Percentiles rank a stretch among this genome's conserved stretches.
These are phyloP conservation scores for Pelargonium citronellum DNA, from an alignment of 441 rosid species.

Conservation along the genomic window DNA sequence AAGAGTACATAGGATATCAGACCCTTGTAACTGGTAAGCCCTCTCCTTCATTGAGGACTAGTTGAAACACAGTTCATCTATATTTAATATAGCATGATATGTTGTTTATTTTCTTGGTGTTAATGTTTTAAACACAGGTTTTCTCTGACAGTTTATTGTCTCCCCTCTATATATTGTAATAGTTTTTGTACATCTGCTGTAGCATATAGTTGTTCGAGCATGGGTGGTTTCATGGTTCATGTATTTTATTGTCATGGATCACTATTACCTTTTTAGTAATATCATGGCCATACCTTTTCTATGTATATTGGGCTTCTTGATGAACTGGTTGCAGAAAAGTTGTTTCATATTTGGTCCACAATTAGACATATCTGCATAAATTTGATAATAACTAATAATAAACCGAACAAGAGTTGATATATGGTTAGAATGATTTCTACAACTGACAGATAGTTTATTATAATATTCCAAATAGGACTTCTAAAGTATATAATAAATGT, in stretches of 20 bases:
- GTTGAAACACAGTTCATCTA: conserved; percentile 21
- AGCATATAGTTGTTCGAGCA: conserved; percentile 21
- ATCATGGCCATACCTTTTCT: conserved; percentile 11
- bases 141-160: conserved; percentile 25
- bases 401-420: too few species aligned
- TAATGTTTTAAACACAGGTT: conserved; percentile 38
- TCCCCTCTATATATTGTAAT: conserved; percentile 24
- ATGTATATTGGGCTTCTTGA: too few species aligned
- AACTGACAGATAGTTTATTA: too few species aligned
- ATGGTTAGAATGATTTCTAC: too few species aligned
- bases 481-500: too few species aligned
- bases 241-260: conserved; percentile 29
- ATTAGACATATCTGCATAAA: too few species aligned
- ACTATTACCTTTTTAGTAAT: conserved; percentile 16
- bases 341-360: too few species aligned
- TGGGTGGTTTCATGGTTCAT: conserved; percentile 18
- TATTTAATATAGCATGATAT: conserved; percentile 30
- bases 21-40: conserved; percentile 33
- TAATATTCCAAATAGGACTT: too few species aligned
- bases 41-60: conserved; percentile 13
- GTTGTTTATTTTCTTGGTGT: conserved; percentile 27
- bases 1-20: conserved; percentile 42
- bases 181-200: conserved; percentile 41
- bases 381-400: too few species aligned
- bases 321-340: too few species aligned